Evolutionary conservation across 2,329 filamentous ascomycete genomes (phyloP).

Genomic region (Neofusicoccum laricinum): DNA sequence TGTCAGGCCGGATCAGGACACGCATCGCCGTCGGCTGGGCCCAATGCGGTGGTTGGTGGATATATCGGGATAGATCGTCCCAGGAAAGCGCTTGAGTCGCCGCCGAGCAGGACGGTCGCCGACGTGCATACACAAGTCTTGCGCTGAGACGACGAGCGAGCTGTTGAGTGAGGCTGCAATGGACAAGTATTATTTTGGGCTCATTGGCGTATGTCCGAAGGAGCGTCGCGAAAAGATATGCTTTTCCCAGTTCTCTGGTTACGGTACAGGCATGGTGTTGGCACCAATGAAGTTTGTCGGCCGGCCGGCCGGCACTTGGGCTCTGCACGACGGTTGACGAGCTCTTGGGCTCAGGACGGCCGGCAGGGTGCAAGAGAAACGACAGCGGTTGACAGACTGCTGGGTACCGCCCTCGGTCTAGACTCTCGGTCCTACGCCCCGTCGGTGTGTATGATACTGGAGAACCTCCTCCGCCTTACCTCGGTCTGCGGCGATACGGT

Average conservation of each 20-base stretch:
- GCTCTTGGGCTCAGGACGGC: neutral
- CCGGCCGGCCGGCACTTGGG: conserved; percentile 6
- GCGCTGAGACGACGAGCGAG: neutral
- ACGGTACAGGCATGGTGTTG: neutral
- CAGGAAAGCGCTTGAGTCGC: neutral
- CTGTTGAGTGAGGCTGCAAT: neutral
- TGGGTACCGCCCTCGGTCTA: neutral
- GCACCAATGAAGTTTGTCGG: neutral
- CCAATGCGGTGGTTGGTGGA: neutral
- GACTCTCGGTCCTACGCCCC: neutral
- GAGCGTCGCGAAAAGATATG: neutral
- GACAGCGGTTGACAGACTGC: neutral
- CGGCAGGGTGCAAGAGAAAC: neutral
- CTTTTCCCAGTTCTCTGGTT: conserved; percentile 3
- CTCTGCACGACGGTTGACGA: neutral
- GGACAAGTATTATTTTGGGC: neutral
- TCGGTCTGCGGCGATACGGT: neutral
- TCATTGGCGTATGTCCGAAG: neutral
- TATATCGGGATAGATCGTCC: neutral
- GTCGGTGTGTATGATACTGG: conserved; percentile 4
- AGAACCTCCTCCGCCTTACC: conserved; percentile 7
- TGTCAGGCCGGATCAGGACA: neutral
- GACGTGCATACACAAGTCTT: neutral
- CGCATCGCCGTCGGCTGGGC: neutral
- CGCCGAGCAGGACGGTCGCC: neutral